These are phyloP conservation scores for Annulohypoxylon moriforme DNA, from an alignment of 495 filamentous ascomycete genomes.

Conservation along the genomic window DNA sequence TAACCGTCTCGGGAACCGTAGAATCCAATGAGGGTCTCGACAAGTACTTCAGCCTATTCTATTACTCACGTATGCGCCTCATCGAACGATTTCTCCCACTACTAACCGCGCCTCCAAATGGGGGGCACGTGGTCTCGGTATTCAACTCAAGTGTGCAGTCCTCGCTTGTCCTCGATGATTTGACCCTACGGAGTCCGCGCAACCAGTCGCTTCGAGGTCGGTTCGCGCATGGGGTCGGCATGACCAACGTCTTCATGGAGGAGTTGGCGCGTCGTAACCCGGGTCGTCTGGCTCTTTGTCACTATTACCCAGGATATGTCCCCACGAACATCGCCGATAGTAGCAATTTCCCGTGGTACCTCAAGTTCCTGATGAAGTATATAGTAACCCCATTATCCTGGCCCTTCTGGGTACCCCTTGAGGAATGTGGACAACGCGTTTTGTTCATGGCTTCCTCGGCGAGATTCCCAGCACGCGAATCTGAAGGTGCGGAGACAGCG, in stretches of 20 bases:
- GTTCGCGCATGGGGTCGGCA: slow-evolving; percentile 29
- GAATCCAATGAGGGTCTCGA: slow-evolving; percentile 45
- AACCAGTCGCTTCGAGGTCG: background rate
- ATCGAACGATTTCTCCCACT: slow-evolving; percentile 35
- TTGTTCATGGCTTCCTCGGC: slow-evolving; percentile 28
- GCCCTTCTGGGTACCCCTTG: slow-evolving; percentile 8
- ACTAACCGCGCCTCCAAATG: slow-evolving; percentile 20
- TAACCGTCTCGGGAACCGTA: slow-evolving; percentile 11
- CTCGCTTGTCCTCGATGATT: slow-evolving; percentile 33
- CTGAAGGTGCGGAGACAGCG: background rate
- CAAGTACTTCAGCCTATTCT: slow-evolving; percentile 37
- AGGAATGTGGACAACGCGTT: slow-evolving; percentile 23
- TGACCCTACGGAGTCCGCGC: slow-evolving; percentile 29
- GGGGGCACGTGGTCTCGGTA: slow-evolving; percentile 38
- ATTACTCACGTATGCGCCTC: slow-evolving; percentile 45
- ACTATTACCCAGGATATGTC: slow-evolving; percentile 40
- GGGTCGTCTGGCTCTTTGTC: slow-evolving; percentile 23
- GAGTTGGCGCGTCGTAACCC: slow-evolving; percentile 33
- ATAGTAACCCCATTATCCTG: slow-evolving; percentile 5
- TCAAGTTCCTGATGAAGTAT: slow-evolving; percentile 16
- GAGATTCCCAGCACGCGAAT: slow-evolving; percentile 11
- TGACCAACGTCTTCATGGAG: slow-evolving; percentile 45
- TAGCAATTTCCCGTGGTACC: slow-evolving; percentile 25
- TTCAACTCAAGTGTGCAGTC: slow-evolving; percentile 30
- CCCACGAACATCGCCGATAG: slow-evolving; percentile 1